A percentile compares a stretch with the other conserved stretches of the same genome.
phyloP scores from a whole-genome alignment of 2,329 filamentous ascomycete genomes.

The Trichoderma polysporum region DNA sequence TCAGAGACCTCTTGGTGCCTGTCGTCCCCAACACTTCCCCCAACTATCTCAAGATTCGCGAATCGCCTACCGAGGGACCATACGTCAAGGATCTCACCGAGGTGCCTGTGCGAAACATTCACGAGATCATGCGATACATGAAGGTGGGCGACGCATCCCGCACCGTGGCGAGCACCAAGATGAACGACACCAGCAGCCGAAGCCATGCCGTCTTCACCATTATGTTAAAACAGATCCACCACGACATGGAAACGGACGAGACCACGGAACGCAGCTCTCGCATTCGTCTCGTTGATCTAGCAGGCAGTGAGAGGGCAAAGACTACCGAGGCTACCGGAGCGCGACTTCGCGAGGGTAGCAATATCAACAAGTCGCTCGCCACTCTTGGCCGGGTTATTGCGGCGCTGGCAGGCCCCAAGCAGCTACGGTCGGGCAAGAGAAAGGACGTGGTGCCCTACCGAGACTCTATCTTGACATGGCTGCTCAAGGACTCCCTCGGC shows the following conservation, averaged over 20 bases:
- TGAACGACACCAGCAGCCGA: constrained; percentile 97
- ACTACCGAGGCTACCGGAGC: constrained; percentile 92
- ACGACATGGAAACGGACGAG: constrained; percentile 95
- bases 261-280: constrained; percentile 92
- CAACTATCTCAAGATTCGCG: constrained; percentile 94
- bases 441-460: constrained; percentile 81
- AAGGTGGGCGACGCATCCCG: constrained; percentile 82
- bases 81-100: constrained; percentile 97
- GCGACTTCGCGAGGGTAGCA: constrained; percentile 87
- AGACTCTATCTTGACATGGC: constrained; percentile 80
- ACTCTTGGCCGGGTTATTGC: constrained; percentile 95
- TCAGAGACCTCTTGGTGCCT: constrained; percentile 86
- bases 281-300: constrained; percentile 91
- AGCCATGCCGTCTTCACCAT: constrained; percentile 98
- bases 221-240: constrained; percentile 96
- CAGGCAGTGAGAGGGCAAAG: constrained; percentile 92
- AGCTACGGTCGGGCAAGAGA: constrained; percentile 54
- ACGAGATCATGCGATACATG: constrained; percentile 89
- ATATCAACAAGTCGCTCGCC: constrained; percentile 98
- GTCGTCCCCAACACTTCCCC: constrained; percentile 68
- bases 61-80: constrained; percentile 90
- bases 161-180: constrained; percentile 91
- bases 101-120: constrained; percentile 81
- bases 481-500: constrained; percentile 91
- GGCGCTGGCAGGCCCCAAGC: constrained; percentile 73